A percentile compares a stretch with the other conserved stretches of the same genome.
These are phyloP conservation scores for Arabidopsis arenosa DNA, from an alignment of 345 rosid genomes.

Conservation along the genomic window DNA sequence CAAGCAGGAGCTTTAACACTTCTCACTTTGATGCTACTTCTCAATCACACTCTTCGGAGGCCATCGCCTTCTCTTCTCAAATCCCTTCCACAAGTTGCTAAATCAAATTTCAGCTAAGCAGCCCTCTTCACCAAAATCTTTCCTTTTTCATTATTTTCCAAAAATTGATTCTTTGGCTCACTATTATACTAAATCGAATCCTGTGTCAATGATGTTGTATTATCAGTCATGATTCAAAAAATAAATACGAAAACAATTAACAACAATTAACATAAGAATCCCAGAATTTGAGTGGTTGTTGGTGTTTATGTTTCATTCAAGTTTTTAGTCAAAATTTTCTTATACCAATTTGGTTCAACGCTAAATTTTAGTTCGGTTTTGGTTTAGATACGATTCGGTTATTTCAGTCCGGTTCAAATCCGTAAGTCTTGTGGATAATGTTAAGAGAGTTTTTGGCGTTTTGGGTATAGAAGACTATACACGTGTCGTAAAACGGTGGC, in stretches of 20 bases:
- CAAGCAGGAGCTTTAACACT: constrained; percentile 91
- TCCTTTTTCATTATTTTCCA: constrained; percentile 15
- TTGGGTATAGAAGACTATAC: constrained; percentile 11
- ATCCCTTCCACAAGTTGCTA: constrained; percentile 75
- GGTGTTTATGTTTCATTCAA: background rate
- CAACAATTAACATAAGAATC: constrained; percentile 15
- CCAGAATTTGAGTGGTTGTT: background rate
- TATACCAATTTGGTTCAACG: background rate
- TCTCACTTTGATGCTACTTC: constrained; percentile 71
- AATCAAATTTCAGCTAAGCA: constrained; percentile 47
- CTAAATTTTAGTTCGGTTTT: constrained; percentile 5
- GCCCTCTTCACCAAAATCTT: constrained; percentile 19
- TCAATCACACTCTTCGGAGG: constrained; percentile 77
- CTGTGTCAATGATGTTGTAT: constrained; percentile 25
- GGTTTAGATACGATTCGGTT: background rate
- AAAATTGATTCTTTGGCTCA: constrained; percentile 30
- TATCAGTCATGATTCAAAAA: constrained; percentile 17
- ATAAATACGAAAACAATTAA: constrained; percentile 26
- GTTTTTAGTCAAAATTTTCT: background rate
- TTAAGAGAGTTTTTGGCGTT: constrained; percentile 16
- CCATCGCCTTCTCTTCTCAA: constrained; percentile 78
- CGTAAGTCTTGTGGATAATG: constrained; percentile 37
- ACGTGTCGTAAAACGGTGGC: constrained; percentile 24
- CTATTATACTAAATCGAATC: background rate
- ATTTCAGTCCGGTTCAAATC: constrained; percentile 17